phyloP scores from a whole-genome alignment of 1,139 yeast genomes.

The Nakaseomyces nivariensis region DNA sequence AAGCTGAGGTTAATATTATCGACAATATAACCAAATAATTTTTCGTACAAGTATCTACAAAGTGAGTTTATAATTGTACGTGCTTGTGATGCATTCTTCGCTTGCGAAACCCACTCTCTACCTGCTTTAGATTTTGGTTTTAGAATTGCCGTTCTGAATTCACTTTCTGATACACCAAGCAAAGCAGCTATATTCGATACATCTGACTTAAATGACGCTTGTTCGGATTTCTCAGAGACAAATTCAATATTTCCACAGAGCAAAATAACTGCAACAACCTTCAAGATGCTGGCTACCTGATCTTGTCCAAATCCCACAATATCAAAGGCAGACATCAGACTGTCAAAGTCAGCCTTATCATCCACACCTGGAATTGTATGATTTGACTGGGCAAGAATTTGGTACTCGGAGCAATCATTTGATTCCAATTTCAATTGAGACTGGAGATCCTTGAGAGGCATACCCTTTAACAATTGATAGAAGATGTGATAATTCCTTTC shows the following conservation, averaged over 20 bases:
- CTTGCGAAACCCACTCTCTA: conserved; percentile 70
- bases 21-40: conserved; percentile 70
- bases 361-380: conserved; percentile 57
- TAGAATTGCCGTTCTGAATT: conserved; percentile 50
- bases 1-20: conserved; percentile 66
- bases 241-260: conserved; percentile 82
- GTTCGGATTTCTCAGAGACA: conserved; percentile 63
- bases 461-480: conserved; percentile 74
- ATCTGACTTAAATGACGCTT: conserved; percentile 62
- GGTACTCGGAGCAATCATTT: conserved; percentile 30
- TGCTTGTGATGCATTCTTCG: conserved; percentile 73
- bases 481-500: conserved; percentile 92
- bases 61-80: conserved; percentile 76
- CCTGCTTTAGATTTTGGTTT: conserved; percentile 90
- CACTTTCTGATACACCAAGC: conserved; percentile 52
- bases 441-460: conserved; percentile 38
- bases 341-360: conserved; percentile 58
- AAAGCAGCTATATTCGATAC: conserved; percentile 47
- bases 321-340: conserved; percentile 54
- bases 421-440: conserved; percentile 38
- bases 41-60: conserved; percentile 79
- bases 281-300: conserved; percentile 53
- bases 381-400: conserved; percentile 51
- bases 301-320: conserved; percentile 58
- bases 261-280: conserved; percentile 63